Evolutionary conservation across 78 protist species (phyloP), one percentile per base, ranked within the genome.

Genomic region (Isochrysis galbana): DNA sequence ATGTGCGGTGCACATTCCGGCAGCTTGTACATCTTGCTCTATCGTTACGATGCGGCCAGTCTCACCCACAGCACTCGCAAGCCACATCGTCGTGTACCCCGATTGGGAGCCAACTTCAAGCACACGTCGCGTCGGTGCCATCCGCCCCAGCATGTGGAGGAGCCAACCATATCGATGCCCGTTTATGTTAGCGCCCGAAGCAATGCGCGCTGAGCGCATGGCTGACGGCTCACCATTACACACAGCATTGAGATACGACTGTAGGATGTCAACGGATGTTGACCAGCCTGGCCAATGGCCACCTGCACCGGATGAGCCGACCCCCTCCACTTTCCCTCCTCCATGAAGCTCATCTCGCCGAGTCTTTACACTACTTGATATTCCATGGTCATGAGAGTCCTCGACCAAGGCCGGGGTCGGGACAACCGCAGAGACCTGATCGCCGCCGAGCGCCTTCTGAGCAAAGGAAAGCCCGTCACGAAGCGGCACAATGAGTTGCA

Each of bases 401-500:
- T 23, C 14, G 14, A 41, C 42, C 17, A 2, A 41, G 10, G 34
- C n/a, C 14, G 34, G 32, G 32, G 1, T 23, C 7, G 41, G 0
- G 34, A 41, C 14, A 2, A 41, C 80, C n/a, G 80, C 80, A 23
- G 11, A 23, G 32, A 11, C 26, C 26, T 23, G 38, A 11, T 3
- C 32, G 38, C n/a, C 11, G 80, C n/a, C 36, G 34, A 41, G 80
- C 17, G 17, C 42, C 61, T 51, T 14, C 14, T 7, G 61, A 51
- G 84, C 84, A 32, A 10, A 10, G 32, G 84, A 11, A 10, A 80
- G 88, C 21, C 88, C 88, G 88, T 80, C 88, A 14, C 88, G 88
- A 19, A 80, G 88, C 38, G 88, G 88, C 5, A 80, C 38, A 4
- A 80, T 21, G 38, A 80, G 47, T 19, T 5, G 21, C 23, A 29